phyloP scores from a whole-genome alignment of 768 basidiomycete species.

The Mycena albidolilacea region DNA sequence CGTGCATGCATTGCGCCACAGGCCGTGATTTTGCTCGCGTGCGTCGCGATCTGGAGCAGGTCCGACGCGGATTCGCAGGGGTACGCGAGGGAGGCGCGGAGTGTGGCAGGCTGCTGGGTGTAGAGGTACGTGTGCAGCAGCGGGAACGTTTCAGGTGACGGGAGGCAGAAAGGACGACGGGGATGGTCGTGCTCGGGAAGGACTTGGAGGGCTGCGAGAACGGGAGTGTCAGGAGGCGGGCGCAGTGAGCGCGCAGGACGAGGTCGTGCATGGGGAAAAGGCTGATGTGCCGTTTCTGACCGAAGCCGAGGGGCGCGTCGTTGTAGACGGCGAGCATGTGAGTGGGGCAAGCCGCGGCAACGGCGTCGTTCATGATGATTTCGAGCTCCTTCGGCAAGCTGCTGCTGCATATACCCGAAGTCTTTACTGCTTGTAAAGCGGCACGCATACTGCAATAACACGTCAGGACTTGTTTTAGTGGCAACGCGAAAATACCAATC shows the following conservation, averaged over 20 bases:
- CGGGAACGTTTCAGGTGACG: constrained; percentile 66
- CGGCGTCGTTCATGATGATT: constrained; percentile 43
- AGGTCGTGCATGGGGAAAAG: constrained; percentile 61
- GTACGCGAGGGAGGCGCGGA: constrained; percentile 58
- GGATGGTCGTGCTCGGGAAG: constrained; percentile 47
- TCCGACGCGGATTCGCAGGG: constrained; percentile 35
- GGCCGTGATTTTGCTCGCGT: constrained; percentile 46
- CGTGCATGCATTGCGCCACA: constrained; percentile 67
- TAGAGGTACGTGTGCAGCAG: constrained; percentile 66
- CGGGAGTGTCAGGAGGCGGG: constrained; percentile 54
- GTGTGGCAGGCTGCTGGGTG: constrained; percentile 59
- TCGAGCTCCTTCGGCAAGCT: constrained; percentile 44
- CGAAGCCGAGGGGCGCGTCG: constrained; percentile 42
- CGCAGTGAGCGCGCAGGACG: constrained; percentile 57
- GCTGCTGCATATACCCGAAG: background rate
- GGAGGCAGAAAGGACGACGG: constrained; percentile 67
- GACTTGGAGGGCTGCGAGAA: constrained; percentile 29
- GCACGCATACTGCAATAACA: constrained; percentile 37
- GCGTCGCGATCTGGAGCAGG: constrained; percentile 30
- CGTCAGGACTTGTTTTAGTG: constrained; percentile 14
- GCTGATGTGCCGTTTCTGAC: constrained; percentile 46
- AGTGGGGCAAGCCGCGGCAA: constrained; percentile 45
- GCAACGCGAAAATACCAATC: constrained; percentile 29
- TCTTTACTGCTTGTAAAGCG: constrained; percentile 27
- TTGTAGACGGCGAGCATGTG: constrained; percentile 55